Evolutionary conservation across 768 basidiomycete genomes (phyloP).

Genomic region (Chlorophyllum brunneum): DNA sequence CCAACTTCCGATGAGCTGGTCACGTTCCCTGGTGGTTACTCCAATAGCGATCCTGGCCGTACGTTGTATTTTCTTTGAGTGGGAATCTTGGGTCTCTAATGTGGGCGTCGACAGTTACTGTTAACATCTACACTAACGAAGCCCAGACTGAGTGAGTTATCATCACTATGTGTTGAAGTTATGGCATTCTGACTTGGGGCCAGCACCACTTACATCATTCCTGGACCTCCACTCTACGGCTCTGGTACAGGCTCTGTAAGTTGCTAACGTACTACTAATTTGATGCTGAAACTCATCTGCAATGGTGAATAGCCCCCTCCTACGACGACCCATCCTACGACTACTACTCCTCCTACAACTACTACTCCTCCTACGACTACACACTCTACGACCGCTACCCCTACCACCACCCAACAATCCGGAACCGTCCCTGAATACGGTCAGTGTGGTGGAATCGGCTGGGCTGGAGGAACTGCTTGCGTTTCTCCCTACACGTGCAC

Average conservation of each 20-base stretch:
- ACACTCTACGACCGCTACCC: constrained; percentile 16
- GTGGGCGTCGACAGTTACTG: constrained; percentile 28
- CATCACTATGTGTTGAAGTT: neutral
- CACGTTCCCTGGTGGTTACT: constrained; percentile 45
- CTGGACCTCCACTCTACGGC: constrained; percentile 46
- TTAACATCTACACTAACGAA: constrained; percentile 37
- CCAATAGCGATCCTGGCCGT: constrained; percentile 39
- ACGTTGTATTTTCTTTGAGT: constrained; percentile 13
- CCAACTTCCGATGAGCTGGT: constrained; percentile 43
- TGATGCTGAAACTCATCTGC: neutral
- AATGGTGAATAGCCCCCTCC: neutral
- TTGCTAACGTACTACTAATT: neutral
- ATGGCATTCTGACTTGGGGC: neutral
- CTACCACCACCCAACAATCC: constrained; percentile 18
- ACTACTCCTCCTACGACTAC: constrained; percentile 1
- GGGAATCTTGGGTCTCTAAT: neutral
- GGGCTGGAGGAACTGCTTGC: constrained; percentile 34
- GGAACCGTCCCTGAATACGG: constrained; percentile 35
- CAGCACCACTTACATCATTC: constrained; percentile 38
- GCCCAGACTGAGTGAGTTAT: constrained; percentile 26
- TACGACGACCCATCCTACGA: neutral
- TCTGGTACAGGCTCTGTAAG: constrained; percentile 16
- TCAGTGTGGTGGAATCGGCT: constrained; percentile 41
- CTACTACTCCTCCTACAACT: neutral
- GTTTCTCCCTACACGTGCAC: constrained; percentile 34